Conservation (phyloP, 139 green algal species). For the Chlorella sp. region DNA sequence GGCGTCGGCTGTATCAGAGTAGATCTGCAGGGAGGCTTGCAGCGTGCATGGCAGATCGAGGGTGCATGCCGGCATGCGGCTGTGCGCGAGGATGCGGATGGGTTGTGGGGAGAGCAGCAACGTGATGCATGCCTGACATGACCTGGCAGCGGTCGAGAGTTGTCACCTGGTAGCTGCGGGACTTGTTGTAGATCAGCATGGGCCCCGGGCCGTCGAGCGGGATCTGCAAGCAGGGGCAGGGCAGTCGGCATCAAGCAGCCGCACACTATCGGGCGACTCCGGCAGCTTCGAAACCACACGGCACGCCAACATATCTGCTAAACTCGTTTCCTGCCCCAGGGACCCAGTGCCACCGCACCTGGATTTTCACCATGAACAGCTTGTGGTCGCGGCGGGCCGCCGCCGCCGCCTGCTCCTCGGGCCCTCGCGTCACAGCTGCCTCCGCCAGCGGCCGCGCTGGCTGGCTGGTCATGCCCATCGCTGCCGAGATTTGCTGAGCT, state of each 20-base stretch:
- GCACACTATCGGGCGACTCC: too few species aligned
- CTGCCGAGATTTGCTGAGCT: background rate
- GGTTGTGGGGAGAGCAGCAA: background rate
- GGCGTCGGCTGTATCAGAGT: background rate
- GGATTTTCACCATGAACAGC: conserved; percentile 17
- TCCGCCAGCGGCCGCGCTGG: background rate
- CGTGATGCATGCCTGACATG: background rate
- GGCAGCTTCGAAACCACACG: too few species aligned
- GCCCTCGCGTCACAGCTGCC: too few species aligned
- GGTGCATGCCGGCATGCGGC: too few species aligned
- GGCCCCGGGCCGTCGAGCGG: background rate
- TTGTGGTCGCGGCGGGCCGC: background rate
- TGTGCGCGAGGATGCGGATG: background rate
- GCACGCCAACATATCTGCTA: background rate
- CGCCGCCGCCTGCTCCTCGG: conserved; percentile 14
- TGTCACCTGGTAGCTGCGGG: background rate
- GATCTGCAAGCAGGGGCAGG: background rate
- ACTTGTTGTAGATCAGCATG: conserved; percentile 9
- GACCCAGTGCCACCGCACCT: background rate
- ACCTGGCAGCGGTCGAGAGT: too few species aligned
- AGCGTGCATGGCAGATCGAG: too few species aligned
- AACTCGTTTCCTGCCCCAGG: background rate
- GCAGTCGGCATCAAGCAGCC: background rate
- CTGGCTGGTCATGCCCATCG: background rate
- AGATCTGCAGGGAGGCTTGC: background rate